These are phyloP conservation scores for Colletotrichum liriopes DNA, from an alignment of 2,329 filamentous ascomycete genomes.

Conservation along the genomic window DNA sequence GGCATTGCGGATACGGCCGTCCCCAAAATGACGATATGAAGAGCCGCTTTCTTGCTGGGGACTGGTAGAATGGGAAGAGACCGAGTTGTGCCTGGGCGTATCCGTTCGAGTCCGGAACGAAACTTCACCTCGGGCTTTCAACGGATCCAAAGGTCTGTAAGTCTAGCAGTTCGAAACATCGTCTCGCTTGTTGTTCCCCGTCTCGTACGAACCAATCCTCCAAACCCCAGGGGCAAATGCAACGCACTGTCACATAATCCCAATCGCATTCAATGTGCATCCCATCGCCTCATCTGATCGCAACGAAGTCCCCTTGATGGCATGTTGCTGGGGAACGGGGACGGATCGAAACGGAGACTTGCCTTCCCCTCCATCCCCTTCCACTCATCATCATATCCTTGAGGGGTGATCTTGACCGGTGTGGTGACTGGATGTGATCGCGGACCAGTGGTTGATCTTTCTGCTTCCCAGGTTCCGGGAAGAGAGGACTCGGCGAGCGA, in stretches of 20 bases:
- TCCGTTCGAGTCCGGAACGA: background rate
- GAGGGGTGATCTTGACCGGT: slow-evolving; percentile 32
- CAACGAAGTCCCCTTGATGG: background rate
- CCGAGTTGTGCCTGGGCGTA: background rate
- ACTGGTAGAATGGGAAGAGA: background rate
- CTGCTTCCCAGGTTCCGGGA: slow-evolving; percentile 36
- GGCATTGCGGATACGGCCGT: slow-evolving; percentile 13
- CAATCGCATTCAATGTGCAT: slow-evolving; percentile 27
- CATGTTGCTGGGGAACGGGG: slow-evolving; percentile 16
- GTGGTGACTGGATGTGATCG: slow-evolving; percentile 30
- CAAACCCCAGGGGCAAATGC: background rate
- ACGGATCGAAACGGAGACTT: slow-evolving; percentile 29
- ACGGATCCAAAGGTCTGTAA: background rate
- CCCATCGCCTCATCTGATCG: slow-evolving; percentile 28
- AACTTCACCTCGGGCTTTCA: background rate
- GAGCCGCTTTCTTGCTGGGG: background rate
- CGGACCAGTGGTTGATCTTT: slow-evolving; percentile 23
- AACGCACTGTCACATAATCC: slow-evolving; percentile 26
- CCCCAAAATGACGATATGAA: background rate
- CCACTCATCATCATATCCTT: background rate
- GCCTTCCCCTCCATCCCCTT: background rate
- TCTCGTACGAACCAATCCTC: background rate
- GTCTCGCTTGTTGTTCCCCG: background rate
- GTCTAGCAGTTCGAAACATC: background rate
- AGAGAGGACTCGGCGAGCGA: slow-evolving; percentile 25